Base-by-base conservation (phyloP, 1,284 basidiomycete species). In the Apiotrichum brassicae region DNA sequence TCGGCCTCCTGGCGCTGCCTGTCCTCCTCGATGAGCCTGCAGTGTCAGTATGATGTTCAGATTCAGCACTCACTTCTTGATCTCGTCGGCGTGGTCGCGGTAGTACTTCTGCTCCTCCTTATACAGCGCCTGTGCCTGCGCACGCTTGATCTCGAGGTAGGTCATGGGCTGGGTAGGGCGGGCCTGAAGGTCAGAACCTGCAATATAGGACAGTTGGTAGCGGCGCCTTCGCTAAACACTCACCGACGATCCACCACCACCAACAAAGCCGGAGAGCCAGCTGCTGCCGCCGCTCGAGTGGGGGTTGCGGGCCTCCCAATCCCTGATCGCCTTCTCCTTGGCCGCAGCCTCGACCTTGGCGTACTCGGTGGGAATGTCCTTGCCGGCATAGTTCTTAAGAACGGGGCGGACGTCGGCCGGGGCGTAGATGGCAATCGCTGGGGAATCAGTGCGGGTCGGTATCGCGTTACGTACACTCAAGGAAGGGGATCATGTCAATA, bases 401-500 rank as follows among this genome's bases (percentile, higher is more conserved):
- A 97, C 86, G 0, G 85, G 87, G 16, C 94, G 81, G 5, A 97
- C 86, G 64, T 98, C 94, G 34, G 77, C 69, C 0, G 87, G 83
- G 53, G 82, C 83, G 75, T 87, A 91, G 57, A 93, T 91, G 0
- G 82, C 88, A 53, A 93, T 85, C 6, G 89, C 90, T 93, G 60
- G 18, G 1, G 39, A 8, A 14, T 49, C 16, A 46, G 42, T 35
- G 12, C n/a, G 30, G 45, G 36, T 46, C 39, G 14, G 7, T 38
- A 11, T 19, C 20, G 32, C 11, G 3, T 6, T n/a, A 77, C 85
- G 43, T 70, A 91, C 90, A 91, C 76, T 98, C 94, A 8, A 98
- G 81, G 83, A 97, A 97, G 0, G 94, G 93, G 58, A 99, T 91
- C 76, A 97, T 79, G 12, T 85, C 86, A 12, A 98, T 71, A 19